Conservation (phyloP, 2,329 filamentous ascomycete genomes). For the Alternaria angustiovoidea region DNA sequence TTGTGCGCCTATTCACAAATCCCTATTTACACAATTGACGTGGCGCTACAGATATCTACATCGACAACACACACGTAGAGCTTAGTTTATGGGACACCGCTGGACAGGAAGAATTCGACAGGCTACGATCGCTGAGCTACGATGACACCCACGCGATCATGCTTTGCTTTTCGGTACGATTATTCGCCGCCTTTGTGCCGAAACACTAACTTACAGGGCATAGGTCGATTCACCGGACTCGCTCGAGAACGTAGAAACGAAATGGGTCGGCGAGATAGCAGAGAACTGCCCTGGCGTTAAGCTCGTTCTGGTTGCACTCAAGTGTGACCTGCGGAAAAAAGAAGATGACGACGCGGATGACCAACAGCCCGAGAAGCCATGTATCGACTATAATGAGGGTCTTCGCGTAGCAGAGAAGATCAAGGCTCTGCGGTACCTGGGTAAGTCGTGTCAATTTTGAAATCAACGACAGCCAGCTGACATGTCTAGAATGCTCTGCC, state of each 20-base stretch:
- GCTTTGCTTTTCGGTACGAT: conserved; percentile 82
- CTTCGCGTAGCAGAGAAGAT: conserved; percentile 91
- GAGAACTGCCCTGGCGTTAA: conserved; percentile 97
- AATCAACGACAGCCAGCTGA: conserved; percentile 12
- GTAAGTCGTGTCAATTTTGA: conserved; percentile 52
- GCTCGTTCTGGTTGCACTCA: conserved; percentile 92
- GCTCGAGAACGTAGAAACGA: conserved; percentile 96
- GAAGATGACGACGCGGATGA: conserved; percentile 66
- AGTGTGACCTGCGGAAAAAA: conserved; percentile 91
- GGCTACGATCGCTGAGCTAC: conserved; percentile 92
- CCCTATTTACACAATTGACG: conserved; percentile 15
- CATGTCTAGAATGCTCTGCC: conserved; percentile 82
- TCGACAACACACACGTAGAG: conserved; percentile 96
- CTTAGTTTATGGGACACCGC: conserved; percentile 98
- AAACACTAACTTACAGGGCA: conserved; percentile 9
- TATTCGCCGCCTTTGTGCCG: background rate
- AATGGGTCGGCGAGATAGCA: conserved; percentile 97
- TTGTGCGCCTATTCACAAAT: conserved; percentile 45
- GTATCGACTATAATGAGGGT: conserved; percentile 91
- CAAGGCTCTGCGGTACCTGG: conserved; percentile 89
- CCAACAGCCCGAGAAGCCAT: conserved; percentile 59
- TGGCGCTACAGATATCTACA: conserved; percentile 81
- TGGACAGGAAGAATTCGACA: conserved; percentile 98
- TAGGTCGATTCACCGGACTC: conserved; percentile 92
- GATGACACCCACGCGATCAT: conserved; percentile 98